Conservation (phyloP, 148 eudicot species). For the Rhododendron molle region DNA sequence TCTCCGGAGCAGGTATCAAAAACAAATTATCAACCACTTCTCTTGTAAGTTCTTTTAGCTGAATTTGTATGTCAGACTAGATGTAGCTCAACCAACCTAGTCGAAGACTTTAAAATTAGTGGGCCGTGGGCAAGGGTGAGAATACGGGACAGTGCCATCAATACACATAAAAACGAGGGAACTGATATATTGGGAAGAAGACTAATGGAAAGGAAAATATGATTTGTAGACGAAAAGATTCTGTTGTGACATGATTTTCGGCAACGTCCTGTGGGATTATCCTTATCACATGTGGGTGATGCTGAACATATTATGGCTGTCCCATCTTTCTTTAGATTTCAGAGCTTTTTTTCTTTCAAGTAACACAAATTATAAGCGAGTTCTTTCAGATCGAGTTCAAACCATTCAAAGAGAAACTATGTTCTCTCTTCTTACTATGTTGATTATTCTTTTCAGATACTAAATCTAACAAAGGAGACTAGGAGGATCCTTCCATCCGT, state of each 20-base stretch:
- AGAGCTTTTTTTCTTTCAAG: not conserved
- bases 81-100: not conserved
- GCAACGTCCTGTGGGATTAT: not conserved
- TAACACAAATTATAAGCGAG: not conserved
- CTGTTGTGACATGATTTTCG: not conserved
- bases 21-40: not conserved
- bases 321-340: not conserved
- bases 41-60: not conserved
- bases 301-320: not conserved
- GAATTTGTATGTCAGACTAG: not conserved
- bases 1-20: slow-evolving; percentile 75
- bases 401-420: not conserved
- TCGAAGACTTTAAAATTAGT: not conserved
- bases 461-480: slow-evolving; percentile 67
- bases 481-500: slow-evolving; percentile 61
- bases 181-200: not conserved
- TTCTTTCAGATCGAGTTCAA: not conserved
- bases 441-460: slow-evolving; percentile 39
- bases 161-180: not conserved
- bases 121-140: not conserved
- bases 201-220: not conserved
- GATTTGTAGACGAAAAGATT: not conserved
- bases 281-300: not conserved
- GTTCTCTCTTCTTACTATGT: not conserved
- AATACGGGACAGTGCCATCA: not conserved